phyloP scores from a whole-genome alignment of 164 flowering plant genomes.

The Protea cynaroides region DNA sequence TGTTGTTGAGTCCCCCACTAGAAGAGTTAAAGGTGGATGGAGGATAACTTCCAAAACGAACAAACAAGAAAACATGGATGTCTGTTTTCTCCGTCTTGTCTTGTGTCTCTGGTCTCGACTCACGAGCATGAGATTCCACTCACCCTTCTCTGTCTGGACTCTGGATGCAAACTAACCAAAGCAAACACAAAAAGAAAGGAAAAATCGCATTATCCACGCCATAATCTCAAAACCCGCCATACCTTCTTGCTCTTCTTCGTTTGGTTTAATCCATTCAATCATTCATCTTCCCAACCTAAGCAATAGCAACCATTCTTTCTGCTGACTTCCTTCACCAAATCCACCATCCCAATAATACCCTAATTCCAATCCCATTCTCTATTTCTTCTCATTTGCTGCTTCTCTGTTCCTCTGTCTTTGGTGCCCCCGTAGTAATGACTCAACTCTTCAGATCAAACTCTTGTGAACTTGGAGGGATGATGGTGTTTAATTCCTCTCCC shows the following conservation, averaged over 20 bases:
- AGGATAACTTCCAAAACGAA: too few species aligned
- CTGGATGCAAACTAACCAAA: too few species aligned
- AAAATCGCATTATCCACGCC: too few species aligned
- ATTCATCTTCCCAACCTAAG: background rate
- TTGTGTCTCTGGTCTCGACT: background rate
- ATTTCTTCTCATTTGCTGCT: background rate
- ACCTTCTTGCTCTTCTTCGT: too few species aligned
- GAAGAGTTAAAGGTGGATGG: too few species aligned
- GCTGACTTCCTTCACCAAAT: background rate
- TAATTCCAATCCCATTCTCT: background rate
- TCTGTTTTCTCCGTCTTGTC: too few species aligned
- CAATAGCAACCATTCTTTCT: background rate
- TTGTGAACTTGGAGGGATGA: slow-evolving; percentile 24
- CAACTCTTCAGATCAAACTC: slow-evolving; percentile 66
- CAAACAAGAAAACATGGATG: too few species aligned
- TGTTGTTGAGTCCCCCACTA: too few species aligned
- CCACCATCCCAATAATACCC: background rate
- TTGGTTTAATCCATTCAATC: background rate
- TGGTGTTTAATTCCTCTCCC: slow-evolving; percentile 20
- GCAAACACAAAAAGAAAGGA: too few species aligned
- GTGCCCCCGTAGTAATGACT: slow-evolving; percentile 26
- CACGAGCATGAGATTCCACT: background rate
- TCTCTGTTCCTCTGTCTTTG: too few species aligned
- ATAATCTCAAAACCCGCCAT: too few species aligned
- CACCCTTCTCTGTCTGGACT: background rate